Evolutionary conservation across 2,329 filamentous ascomycete genomes (phyloP), one percentile per base, ranked within the genome.

Genomic region (Plenodomus biglobosus): DNA sequence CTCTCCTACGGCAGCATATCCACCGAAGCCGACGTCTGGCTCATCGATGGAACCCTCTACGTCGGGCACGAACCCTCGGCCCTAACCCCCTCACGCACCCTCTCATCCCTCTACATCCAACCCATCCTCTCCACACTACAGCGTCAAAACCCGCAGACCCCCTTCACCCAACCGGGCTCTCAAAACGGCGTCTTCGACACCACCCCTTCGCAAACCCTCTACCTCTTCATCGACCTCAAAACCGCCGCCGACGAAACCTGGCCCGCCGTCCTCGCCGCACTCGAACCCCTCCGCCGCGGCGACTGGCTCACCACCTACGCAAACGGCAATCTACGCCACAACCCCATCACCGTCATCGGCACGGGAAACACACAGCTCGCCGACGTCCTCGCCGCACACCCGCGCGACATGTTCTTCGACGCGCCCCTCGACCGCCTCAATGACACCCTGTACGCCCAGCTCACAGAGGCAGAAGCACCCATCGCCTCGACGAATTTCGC

Each of bases 151-250:
- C 80, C 80, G n/a, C 67, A 69, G 6, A 77, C 75, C 16, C 69
- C 65, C 0, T 85, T 83, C 64, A 57, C 66, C 1, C 66, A 67
- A 2, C 61, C 64, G 0, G 68, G 72, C 6, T 82, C 80, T 3
- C 74, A 76, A 37, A 82, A 85, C 60, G 84, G 84, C 27, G 80
- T 86, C 13, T 86, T 78, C 61, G 84, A 86, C 65, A 81, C 81
- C 57, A 79, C 79, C 1, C 54, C 53, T 8, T 73, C 66, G 5
- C 82, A 85, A 65, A 85, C 83, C 0, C 74, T 87, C 5, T 85
- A 85, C 70, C 74, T 86, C 39, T 85, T 84, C 68, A 79, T 86
- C 48, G 84, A 86, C 61, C 60, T 85, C 48, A 86, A 86, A 67
- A 85, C 83, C 0, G 70, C 77, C 30, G 82, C 82, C 5, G 59